phyloP scores from a whole-genome alignment of 2,329 filamentous ascomycete genomes.

The Fusarium sp. region DNA sequence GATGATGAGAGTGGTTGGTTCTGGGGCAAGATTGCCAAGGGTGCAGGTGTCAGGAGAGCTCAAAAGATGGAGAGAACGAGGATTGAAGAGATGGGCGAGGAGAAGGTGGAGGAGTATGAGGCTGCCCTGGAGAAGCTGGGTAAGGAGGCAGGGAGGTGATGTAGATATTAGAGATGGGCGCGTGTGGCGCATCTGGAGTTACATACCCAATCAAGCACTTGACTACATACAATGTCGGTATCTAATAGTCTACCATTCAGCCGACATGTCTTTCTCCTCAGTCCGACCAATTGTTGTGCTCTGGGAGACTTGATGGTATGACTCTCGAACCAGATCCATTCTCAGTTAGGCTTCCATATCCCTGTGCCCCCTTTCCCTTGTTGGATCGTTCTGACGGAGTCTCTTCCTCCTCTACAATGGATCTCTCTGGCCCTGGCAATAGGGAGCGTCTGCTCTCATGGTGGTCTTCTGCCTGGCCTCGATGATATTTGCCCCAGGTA shows the following conservation, averaged over 20 bases:
- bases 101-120: constrained; percentile 58
- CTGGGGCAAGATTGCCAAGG: constrained; percentile 77
- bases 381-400: constrained; percentile 12
- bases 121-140: constrained; percentile 68
- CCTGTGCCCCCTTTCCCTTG: constrained; percentile 2
- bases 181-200: constrained; percentile 20
- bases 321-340: constrained; percentile 38
- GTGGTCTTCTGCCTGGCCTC: constrained; percentile 5
- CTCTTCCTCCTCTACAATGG: constrained; percentile 43
- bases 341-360: constrained; percentile 36
- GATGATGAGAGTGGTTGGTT: constrained; percentile 91
- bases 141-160: constrained; percentile 60
- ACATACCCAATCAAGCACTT: constrained; percentile 27
- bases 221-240: not conserved
- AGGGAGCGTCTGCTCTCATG: constrained; percentile 40
- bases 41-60: constrained; percentile 57
- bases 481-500: constrained; percentile 31
- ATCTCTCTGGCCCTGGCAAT: constrained; percentile 37
- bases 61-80: constrained; percentile 58
- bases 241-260: not conserved
- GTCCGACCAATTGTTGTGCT: constrained; percentile 42
- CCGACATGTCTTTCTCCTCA: not conserved
- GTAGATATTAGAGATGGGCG: constrained; percentile 12
- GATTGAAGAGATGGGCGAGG: constrained; percentile 58
- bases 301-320: constrained; percentile 40